Conservation (phyloP, 345 rosid genomes). For the Gossypium arboreum region DNA sequence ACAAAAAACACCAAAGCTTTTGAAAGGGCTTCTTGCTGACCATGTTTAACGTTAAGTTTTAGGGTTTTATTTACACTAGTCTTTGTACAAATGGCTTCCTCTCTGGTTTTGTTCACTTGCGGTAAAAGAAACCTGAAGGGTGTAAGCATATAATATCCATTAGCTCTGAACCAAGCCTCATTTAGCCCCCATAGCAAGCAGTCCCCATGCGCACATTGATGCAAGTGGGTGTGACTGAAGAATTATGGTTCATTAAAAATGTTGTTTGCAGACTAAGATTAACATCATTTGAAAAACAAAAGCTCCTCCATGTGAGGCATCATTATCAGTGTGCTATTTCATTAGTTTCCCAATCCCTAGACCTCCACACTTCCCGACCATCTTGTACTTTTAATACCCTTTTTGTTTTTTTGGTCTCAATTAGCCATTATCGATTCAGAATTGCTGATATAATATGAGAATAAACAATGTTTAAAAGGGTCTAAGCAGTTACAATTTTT, state of each 20-base stretch:
- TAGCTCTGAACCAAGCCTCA: conserved; percentile 2
- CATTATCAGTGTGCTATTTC: conserved; percentile 15
- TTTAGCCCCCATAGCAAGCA: conserved; percentile 12
- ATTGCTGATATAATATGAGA: background rate
- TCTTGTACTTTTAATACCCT: background rate
- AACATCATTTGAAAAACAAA: conserved; percentile 23
- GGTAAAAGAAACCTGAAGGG: conserved; percentile 11
- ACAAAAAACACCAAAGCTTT: too few relatives aligned
- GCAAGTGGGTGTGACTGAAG: conserved; percentile 22
- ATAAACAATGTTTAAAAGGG: conserved; percentile 5
- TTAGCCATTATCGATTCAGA: background rate
- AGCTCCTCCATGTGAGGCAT: conserved; percentile 30
- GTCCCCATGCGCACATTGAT: conserved; percentile 21
- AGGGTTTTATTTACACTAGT: conserved; percentile 7
- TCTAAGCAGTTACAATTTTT: background rate
- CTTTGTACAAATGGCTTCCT: background rate
- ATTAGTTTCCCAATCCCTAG: conserved; percentile 18
- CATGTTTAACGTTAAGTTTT: conserved; percentile 20
- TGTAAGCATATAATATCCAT: background rate
- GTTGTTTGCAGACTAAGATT: conserved; percentile 28
- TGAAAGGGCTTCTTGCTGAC: conserved; percentile 12
- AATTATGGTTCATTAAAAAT: conserved; percentile 28
- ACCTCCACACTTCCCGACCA: conserved; percentile 24
- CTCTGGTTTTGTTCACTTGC: conserved; percentile 12
- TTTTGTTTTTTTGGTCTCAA: background rate